Base-by-base conservation (phyloP, 2,329 filamentous ascomycete species). In the Exserohilum turcica region DNA sequence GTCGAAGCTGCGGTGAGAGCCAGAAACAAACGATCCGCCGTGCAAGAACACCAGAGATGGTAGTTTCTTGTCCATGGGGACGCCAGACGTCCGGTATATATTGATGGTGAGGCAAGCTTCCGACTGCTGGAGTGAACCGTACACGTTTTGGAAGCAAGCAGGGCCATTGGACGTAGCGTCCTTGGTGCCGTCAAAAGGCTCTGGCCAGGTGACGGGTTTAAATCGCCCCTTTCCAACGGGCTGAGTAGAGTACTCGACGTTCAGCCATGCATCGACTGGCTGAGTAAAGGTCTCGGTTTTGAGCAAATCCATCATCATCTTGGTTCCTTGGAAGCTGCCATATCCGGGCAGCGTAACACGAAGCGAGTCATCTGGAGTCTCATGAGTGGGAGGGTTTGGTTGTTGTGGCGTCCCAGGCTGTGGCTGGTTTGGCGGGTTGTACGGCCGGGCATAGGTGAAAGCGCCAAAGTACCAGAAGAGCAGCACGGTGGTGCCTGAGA, bases 261-360 rank as follows among this genome's bases (percentile, higher is more conserved):
- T 78, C 5, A 81, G 65, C 79, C 79, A 82, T 0, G 79, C 78
- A 55, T 81, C 77, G 1, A 81, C 74, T 0, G 72, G 53, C 2
- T 56, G 56, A 7, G 71, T 65, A 2, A 79, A 66, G 0, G 56
- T 54, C 19, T 63, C 57, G 16, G 71, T 74, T 35, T 60, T 55
- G 38, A 63, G 71, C 15, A 75, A 38, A 9, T 73, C 76, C 35
- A 64, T 64, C 15, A 75, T 65, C 33, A 79, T 48, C 15, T 70
- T 64, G 4, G 70, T 76, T 5, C 77, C 77, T 12, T 67, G 59
- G 56, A 79, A 79, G 0, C 57, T 67, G 37, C 77, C 77, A 56
- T 78, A 79, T 3, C 66, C 74, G 15, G 75, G 69, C 6, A 79
- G 66, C 3, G 42, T 65, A 19, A 72, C 63, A 16, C 71, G n/a